Conservation (phyloP, 169 alveolate genomes). For the Plasmodium vivax region DNA sequence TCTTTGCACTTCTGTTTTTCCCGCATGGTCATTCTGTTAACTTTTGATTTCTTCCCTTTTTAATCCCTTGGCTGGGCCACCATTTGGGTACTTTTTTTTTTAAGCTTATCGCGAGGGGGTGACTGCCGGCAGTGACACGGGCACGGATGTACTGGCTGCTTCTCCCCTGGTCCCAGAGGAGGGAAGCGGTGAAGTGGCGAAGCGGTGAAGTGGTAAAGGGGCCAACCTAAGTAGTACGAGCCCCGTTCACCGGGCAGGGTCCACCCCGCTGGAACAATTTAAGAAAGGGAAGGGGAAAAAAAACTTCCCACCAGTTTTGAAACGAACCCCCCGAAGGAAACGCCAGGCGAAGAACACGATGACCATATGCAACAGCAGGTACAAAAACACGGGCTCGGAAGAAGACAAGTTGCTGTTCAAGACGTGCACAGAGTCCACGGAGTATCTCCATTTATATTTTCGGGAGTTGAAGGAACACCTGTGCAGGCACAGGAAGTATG, state of each 20-base stretch:
- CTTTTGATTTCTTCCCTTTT: not conserved
- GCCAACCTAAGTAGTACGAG: not conserved
- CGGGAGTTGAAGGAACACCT: conserved; percentile 28
- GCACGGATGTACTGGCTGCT: not conserved
- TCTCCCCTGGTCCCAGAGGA: not conserved
- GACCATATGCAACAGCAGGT: conserved; percentile 32
- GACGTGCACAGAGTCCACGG: conserved; percentile 35
- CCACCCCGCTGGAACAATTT: not conserved
- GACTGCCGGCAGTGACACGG: not conserved
- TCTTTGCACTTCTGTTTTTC: not conserved
- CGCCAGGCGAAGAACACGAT: not conserved
- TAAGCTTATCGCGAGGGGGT: not conserved
- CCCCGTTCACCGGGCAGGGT: not conserved
- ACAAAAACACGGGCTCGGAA: conserved; percentile 11
- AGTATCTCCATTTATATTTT: conserved; percentile 45
- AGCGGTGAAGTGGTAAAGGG: not conserved
- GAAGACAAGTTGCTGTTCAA: conserved; percentile 17
- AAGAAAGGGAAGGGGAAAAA: not conserved
- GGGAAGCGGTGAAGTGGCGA: not conserved
- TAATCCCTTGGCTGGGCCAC: not conserved
- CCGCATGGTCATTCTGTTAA: not conserved
- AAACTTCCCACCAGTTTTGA: not conserved
- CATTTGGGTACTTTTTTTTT: not conserved
- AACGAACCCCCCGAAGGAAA: not conserved
- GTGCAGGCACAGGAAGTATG: conserved; percentile 5